Evolutionary conservation across 768 basidiomycete genomes (phyloP).

Genomic region (Kwoniella europaea): DNA sequence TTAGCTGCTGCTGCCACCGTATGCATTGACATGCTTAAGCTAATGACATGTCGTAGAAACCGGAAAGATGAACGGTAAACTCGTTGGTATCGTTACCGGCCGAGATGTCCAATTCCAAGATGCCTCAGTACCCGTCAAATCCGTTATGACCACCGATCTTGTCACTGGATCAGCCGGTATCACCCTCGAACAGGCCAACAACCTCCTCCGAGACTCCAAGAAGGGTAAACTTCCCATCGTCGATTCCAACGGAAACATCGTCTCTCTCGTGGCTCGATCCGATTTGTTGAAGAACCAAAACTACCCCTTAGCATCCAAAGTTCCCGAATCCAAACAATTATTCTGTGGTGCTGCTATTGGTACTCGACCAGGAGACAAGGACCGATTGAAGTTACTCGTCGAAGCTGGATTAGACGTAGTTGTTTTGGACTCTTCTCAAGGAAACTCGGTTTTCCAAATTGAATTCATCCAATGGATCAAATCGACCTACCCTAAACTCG

Average conservation of each 20-base stretch:
- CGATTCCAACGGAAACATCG: conserved; percentile 69
- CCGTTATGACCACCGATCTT: conserved; percentile 87
- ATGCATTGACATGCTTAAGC: not conserved
- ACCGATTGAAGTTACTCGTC: conserved; percentile 80
- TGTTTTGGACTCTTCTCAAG: conserved; percentile 93
- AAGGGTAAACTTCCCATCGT: conserved; percentile 95
- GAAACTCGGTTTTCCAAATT: conserved; percentile 89
- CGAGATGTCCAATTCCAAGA: conserved; percentile 94
- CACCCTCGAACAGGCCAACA: conserved; percentile 88
- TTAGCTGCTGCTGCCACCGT: not conserved
- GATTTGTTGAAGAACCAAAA: conserved; percentile 97
- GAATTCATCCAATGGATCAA: conserved; percentile 97
- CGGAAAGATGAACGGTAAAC: conserved; percentile 83
- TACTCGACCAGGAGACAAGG: conserved; percentile 84
- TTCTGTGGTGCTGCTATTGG: conserved; percentile 96
- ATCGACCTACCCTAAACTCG: conserved; percentile 76
- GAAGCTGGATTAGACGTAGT: conserved; percentile 96
- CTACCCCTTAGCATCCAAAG: conserved; percentile 91
- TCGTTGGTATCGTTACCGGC: conserved; percentile 93
- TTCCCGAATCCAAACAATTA: conserved; percentile 87
- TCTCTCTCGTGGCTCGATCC: conserved; percentile 89
- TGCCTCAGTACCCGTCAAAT: conserved; percentile 67
- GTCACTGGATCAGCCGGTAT: conserved; percentile 87
- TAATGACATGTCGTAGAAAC: conserved; percentile 63
- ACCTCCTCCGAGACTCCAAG: conserved; percentile 91